Conservation (phyloP, 306 rosid genomes). For the Fagus crenata region DNA sequence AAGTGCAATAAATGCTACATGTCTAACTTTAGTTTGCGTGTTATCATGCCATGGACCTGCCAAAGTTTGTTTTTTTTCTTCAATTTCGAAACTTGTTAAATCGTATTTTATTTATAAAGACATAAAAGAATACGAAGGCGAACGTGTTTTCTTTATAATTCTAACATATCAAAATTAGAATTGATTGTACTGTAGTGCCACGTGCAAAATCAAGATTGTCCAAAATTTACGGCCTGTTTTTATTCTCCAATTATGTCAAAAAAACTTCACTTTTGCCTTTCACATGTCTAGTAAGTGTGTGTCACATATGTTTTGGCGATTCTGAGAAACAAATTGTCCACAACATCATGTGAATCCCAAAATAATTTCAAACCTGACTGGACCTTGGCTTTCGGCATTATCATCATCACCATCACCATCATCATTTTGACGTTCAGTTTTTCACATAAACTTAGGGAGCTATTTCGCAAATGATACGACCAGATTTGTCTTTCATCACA, state of each 20-base stretch:
- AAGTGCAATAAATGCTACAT: constrained; percentile 32
- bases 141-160: constrained; percentile 17
- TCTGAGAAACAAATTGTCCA: background rate
- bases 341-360: background rate
- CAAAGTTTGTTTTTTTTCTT: background rate
- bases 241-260: background rate
- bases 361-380: constrained; percentile 1
- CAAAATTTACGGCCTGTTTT: background rate
- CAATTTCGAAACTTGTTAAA: constrained; percentile 16
- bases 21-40: constrained; percentile 49
- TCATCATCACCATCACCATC: constrained; percentile 8
- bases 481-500: background rate
- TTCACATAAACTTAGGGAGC: background rate
- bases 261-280: background rate
- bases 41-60: constrained; percentile 40
- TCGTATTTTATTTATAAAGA: constrained; percentile 4
- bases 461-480: background rate
- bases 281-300: background rate
- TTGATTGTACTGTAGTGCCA: background rate
- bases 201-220: background rate
- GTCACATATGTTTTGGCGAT: background rate
- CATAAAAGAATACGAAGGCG: background rate
- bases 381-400: constrained; percentile 8
- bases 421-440: background rate
- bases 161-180: background rate